Evolutionary conservation across 176 grass and related monocot species (phyloP).

Genomic region (Stipa capillata): DNA sequence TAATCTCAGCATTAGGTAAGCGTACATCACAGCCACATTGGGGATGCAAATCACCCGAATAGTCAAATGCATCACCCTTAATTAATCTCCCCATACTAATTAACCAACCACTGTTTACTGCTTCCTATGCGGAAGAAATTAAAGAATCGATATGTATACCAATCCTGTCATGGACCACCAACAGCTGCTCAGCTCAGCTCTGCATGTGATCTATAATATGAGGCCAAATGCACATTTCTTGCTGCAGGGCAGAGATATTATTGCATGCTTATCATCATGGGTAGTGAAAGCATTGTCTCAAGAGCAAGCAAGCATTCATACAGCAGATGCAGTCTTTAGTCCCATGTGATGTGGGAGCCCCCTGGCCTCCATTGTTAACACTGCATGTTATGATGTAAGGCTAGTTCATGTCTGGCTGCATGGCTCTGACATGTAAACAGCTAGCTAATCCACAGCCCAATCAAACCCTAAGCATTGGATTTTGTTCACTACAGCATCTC

Average conservation of each 20-base stretch:
- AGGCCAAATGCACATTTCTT: conserved; percentile 22
- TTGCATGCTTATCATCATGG: conserved; percentile 29
- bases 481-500: neutral
- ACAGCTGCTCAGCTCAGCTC: neutral
- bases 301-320: conserved; percentile 3
- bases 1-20: conserved; percentile 23
- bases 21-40: conserved; percentile 27
- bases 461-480: neutral
- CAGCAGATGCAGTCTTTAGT: neutral
- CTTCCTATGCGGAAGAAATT: conserved; percentile 32
- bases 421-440: conserved; percentile 1
- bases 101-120: neutral
- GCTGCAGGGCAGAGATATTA: conserved; percentile 15
- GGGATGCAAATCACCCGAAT: conserved; percentile 13
- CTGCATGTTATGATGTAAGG: neutral
- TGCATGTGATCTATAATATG: conserved; percentile 28
- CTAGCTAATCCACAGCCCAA: too few species aligned
- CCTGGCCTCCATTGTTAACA: conserved; percentile 1
- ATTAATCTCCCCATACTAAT: neutral
- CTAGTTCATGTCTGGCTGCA: neutral
- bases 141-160: conserved; percentile 29
- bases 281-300: conserved; percentile 22
- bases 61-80: neutral
- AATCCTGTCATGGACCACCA: conserved; percentile 26
- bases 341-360: conserved; percentile 31